phyloP scores from a whole-genome alignment of 2,329 filamentous ascomycete genomes.

The Ambrosiella beaveri region DNA sequence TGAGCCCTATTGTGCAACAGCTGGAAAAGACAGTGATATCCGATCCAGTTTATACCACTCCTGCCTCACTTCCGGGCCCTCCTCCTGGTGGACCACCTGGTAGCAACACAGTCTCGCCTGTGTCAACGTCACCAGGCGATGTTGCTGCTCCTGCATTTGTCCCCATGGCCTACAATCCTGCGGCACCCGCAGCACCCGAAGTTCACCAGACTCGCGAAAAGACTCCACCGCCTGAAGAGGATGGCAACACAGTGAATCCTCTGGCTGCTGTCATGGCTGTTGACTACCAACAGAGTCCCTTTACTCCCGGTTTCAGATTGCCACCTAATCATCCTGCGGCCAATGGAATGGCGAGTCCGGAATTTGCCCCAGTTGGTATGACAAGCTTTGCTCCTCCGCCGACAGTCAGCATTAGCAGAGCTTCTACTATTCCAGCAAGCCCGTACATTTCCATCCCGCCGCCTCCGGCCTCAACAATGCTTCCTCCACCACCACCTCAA shows the following conservation, averaged over 20 bases:
- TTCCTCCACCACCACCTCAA: slow-evolving; percentile 14
- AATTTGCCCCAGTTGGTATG: slow-evolving; percentile 28
- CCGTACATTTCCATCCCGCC: slow-evolving; percentile 17
- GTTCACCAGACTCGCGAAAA: slow-evolving; percentile 57
- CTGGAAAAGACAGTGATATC: slow-evolving; percentile 56
- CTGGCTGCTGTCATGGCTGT: slow-evolving; percentile 39
- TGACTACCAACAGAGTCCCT: slow-evolving; percentile 36
- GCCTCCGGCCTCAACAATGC: slow-evolving; percentile 24
- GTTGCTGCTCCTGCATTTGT: slow-evolving; percentile 27
- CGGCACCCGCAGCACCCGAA: slow-evolving; percentile 59
- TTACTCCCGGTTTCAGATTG: slow-evolving; percentile 34
- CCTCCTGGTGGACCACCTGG: slow-evolving; percentile 14
- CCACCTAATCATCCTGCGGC: slow-evolving; percentile 27
- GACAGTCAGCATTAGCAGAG: slow-evolving; percentile 27
- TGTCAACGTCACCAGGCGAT: slow-evolving; percentile 16
- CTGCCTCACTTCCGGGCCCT: slow-evolving; percentile 14
- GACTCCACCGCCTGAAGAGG: slow-evolving; percentile 52
- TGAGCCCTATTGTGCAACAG: slow-evolving; percentile 56
- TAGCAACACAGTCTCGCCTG: slow-evolving; percentile 2
- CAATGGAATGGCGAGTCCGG: slow-evolving; percentile 24
- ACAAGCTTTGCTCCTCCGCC: slow-evolving; percentile 21
- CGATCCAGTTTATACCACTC: slow-evolving; percentile 30
- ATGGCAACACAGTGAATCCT: slow-evolving; percentile 34
- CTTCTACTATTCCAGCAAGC: slow-evolving; percentile 28
- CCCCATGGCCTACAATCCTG: slow-evolving; percentile 63